Conservation (phyloP, 148 eudicot species). For the Salicornia ramosissima region DNA sequence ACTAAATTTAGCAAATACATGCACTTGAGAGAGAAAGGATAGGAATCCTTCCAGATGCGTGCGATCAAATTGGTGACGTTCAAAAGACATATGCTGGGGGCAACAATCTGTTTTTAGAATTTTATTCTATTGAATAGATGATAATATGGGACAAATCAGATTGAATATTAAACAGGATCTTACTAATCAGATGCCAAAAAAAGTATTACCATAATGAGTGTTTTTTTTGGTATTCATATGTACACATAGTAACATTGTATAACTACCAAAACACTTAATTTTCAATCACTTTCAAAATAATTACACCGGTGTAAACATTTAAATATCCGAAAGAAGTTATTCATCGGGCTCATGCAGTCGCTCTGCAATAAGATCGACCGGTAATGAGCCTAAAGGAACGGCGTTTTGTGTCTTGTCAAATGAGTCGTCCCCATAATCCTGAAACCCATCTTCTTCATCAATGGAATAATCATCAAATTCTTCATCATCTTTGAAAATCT, state of each 20-base stretch:
- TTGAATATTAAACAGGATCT: too few relatives aligned
- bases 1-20: too few relatives aligned
- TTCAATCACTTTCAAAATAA: not conserved
- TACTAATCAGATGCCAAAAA: too few relatives aligned
- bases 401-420: constrained; percentile 29
- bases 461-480: constrained; percentile 21
- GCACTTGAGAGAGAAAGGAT: too few relatives aligned
- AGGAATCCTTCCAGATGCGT: too few relatives aligned
- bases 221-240: constrained; percentile 10
- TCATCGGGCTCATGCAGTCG: constrained; percentile 18
- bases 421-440: constrained; percentile 27
- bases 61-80: too few relatives aligned
- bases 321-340: not conserved
- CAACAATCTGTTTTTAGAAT: too few relatives aligned
- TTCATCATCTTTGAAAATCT: constrained; percentile 24
- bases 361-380: constrained; percentile 58
- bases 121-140: too few relatives aligned
- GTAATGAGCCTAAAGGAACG: constrained; percentile 61
- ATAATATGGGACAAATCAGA: too few relatives aligned
- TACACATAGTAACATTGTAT: not conserved
- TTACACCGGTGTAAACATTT: not conserved
- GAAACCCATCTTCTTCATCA: constrained; percentile 35
- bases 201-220: too few relatives aligned
- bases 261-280: not conserved
- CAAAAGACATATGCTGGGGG: too few relatives aligned